Percentiles rank a stretch among this genome's conserved stretches.
phyloP scores from a whole-genome alignment of 768 basidiomycete species.

The Panus rudis region DNA sequence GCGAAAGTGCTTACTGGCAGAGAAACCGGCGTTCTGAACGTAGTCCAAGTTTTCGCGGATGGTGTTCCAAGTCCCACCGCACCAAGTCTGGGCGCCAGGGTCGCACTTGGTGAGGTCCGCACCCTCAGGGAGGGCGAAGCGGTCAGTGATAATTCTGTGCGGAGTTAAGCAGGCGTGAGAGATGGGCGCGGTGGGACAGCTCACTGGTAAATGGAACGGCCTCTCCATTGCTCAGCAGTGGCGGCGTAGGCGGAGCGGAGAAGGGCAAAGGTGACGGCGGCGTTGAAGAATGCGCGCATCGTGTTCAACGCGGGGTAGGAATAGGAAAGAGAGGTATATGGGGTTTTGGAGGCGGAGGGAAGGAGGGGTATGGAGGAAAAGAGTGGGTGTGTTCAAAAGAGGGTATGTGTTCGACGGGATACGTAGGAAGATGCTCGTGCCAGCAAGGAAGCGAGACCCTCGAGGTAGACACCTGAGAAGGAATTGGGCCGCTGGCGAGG shows the following conservation, averaged over 20 bases:
- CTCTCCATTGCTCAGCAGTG: slow-evolving; percentile 67
- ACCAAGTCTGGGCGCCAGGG: slow-evolving; percentile 58
- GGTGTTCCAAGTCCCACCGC: slow-evolving; percentile 82
- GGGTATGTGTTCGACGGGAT: slow-evolving; percentile 9
- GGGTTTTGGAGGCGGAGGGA: not conserved
- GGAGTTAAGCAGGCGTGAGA: not conserved
- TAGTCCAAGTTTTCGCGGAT: slow-evolving; percentile 78
- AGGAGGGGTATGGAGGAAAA: not conserved
- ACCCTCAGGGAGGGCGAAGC: slow-evolving; percentile 62
- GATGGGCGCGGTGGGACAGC: slow-evolving; percentile 11
- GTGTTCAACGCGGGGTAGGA: slow-evolving; percentile 4
- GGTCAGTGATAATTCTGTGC: slow-evolving; percentile 61
- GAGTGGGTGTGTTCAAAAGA: slow-evolving; percentile 5
- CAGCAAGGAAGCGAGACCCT: slow-evolving; percentile 8
- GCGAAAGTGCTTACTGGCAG: slow-evolving; percentile 47
- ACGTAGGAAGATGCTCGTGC: not conserved
- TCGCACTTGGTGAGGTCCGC: slow-evolving; percentile 48
- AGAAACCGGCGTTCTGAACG: slow-evolving; percentile 76
- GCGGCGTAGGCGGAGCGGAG: slow-evolving; percentile 40
- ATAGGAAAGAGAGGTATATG: slow-evolving; percentile 6
- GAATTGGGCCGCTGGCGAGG: not conserved
- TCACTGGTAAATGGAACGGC: slow-evolving; percentile 76
- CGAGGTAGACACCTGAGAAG: not conserved
- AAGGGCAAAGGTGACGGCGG: slow-evolving; percentile 22
- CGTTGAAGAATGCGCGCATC: slow-evolving; percentile 18